Evolutionary conservation across 2,329 filamentous ascomycete species (phyloP), one percentile per base, ranked within the genome.

Genomic region (Penicillium concentricum): DNA sequence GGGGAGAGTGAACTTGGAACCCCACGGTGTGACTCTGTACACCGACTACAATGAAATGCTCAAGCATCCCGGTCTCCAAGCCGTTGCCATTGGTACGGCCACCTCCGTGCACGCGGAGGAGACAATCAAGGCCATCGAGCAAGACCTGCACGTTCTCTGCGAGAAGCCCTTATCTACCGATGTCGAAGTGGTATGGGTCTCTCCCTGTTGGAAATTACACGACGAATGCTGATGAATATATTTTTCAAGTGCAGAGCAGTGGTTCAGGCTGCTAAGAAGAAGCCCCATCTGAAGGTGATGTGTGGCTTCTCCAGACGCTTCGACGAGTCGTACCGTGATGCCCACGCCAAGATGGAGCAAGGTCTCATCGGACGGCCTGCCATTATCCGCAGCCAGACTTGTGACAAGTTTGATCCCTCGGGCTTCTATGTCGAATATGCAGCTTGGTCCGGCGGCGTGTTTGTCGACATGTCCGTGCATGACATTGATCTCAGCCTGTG

Each of bases 391-490:
- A 83, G 79, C 35, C 85, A 88, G 71, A 88, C 85, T 0, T 87
- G 84, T 70, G 86, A 88, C 72, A 86, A 84, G 67, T 79, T 83
- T 50, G 84, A 87, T 57, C 82, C 84, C 0, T 80, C 80, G 0
- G 85, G 85, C 42, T 88, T 87, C 76, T 89, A 87, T 67, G 84
- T 89, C 46, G 76, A 80, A 22, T 89, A 88, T 70, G 84, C 86
- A 6, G 78, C 84, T 62, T 85, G 82, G 72, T 82, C 78, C 2
- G 86, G 86, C 26, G 86, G 86, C 49, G 86, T 88, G 64, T 89
- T 89, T 64, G 86, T 89, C 51, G 87, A 89, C 73, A 87, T 84
- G 75, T 83, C 82, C 51, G 83, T 89, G 63, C 87, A 89, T 74
- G 87, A 89, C 64, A 88, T 89, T 60, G 84, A 87, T 61, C 78